A percentile compares a stretch with the other conserved stretches of the same genome.
Conservation (phyloP, 2,329 filamentous ascomycete species). For the Aspergillus transmontanensis region DNA sequence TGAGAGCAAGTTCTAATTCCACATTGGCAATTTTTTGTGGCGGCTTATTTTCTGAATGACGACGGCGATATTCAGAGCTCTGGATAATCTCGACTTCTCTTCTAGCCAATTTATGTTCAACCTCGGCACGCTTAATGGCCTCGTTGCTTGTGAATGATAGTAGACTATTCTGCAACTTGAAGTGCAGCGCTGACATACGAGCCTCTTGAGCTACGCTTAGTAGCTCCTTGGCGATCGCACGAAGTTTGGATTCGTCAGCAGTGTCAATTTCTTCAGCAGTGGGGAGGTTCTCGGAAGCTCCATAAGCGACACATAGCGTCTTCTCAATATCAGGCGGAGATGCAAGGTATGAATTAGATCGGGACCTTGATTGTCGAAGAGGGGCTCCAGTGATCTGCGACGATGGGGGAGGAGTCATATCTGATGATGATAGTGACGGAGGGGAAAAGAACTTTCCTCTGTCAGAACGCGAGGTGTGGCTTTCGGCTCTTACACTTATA, state of each 20-base stretch:
- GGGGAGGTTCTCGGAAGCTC: slow-evolving; percentile 48
- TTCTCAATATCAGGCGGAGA: slow-evolving; percentile 54
- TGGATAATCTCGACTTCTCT: slow-evolving; percentile 84
- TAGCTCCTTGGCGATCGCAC: slow-evolving; percentile 57
- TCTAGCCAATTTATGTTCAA: slow-evolving; percentile 90
- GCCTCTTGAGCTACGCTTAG: slow-evolving; percentile 61
- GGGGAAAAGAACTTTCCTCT: slow-evolving; percentile 43
- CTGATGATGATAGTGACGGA: slow-evolving; percentile 49
- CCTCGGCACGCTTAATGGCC: slow-evolving; percentile 80
- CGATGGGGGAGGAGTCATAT: slow-evolving; percentile 66
- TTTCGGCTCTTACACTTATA: slow-evolving; percentile 31
- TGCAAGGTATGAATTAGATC: slow-evolving; percentile 37
- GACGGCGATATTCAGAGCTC: slow-evolving; percentile 68
- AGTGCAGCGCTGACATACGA: slow-evolving; percentile 84
- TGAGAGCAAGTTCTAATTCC: slow-evolving; percentile 63
- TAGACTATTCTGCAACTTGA: slow-evolving; percentile 86
- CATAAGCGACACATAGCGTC: slow-evolving; percentile 44
- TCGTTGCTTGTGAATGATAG: slow-evolving; percentile 82
- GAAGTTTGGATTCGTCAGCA: slow-evolving; percentile 56
- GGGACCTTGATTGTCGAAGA: slow-evolving; percentile 45
- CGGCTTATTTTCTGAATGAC: slow-evolving; percentile 54
- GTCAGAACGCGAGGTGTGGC: slow-evolving; percentile 37
- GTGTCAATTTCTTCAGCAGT: slow-evolving; percentile 55
- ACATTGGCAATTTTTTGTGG: slow-evolving; percentile 41
- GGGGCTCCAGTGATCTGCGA: slow-evolving; percentile 55